A percentile compares a stretch with the other conserved stretches of the same genome.
Evolutionary conservation across 352 stramenopile genomes (phyloP).

Genomic region (Globisporangium yorkense): DNA sequence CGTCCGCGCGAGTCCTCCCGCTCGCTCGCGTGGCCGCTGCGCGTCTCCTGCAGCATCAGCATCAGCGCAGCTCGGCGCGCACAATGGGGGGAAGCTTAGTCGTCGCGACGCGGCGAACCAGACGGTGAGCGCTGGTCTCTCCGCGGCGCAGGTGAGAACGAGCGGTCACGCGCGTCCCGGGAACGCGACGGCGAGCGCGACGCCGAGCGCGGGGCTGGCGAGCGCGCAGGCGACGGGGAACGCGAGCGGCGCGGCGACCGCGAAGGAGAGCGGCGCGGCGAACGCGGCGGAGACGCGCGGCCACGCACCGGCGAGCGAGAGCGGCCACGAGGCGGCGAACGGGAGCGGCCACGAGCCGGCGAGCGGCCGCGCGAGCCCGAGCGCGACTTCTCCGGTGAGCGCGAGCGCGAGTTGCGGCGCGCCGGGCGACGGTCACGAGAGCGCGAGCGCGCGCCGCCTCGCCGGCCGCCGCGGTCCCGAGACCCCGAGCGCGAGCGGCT

Average conservation of each 20-base stretch:
- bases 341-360: conserved; percentile 14
- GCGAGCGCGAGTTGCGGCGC: conserved; percentile 43
- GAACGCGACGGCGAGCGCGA: conserved; percentile 26
- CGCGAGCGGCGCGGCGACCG: conserved; percentile 15
- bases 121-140: conserved; percentile 53
- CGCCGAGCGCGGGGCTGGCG: conserved; percentile 27
- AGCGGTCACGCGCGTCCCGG: conserved; percentile 27
- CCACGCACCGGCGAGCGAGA: conserved; percentile 20
- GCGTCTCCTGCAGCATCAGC: too few relatives aligned
- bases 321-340: conserved; percentile 18
- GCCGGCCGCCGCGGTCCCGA: conserved; percentile 18
- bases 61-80: not conserved
- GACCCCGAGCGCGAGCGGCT: conserved; percentile 33
- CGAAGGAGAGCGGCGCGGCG: conserved; percentile 15
- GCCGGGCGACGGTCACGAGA: conserved; percentile 36
- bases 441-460: conserved; percentile 25
- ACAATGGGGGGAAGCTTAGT: conserved; percentile 1
- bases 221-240: conserved; percentile 26
- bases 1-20: too few relatives aligned
- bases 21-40: too few relatives aligned
- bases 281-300: conserved; percentile 24
- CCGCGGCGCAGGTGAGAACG: conserved; percentile 31
- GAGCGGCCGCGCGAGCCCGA: conserved; percentile 8
- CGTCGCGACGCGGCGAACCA: conserved; percentile 40
- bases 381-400: conserved; percentile 20